Evolutionary conservation across 352 stramenopile genomes (phyloP), one percentile per base, ranked within the genome.

Genomic region (Globisporangium irregulare): DNA sequence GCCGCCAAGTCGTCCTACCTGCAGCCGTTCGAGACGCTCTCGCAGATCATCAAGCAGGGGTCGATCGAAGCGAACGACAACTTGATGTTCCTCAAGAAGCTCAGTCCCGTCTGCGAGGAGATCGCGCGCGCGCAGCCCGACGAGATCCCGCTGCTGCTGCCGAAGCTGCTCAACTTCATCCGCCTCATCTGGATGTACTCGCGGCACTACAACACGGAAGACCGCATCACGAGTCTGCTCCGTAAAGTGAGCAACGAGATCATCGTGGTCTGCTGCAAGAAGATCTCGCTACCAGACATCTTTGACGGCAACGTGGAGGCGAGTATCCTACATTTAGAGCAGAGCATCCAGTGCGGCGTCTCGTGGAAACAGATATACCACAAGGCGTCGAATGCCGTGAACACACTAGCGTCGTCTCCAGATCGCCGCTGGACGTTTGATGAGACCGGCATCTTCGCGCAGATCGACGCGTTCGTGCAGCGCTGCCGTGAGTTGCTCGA

Each of bases 381-480:
- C 64, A 81, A 81, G 67, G 81, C 85, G 0, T 72, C 72, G 1
- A 77, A 71, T 22, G 80, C 85, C 22, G 86, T 96, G 48, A 94
- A 96, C 48, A 69, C 76, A 1, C 81, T 69, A 0, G 81, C 82
- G 0, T 24, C 74, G 5, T 75, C 72, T 1, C 71, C 81, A 29
- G 78, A 92, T 59, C 72, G 90, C 50, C 68, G 80, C 27, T 98
- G 94, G 94, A 86, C 90, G 46, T 98, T 98, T 70, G 95, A 98
- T 58, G 94, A 98, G 59, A 96, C 93, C 0, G 93, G 89, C 1
- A 98, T 98, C 68, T 98, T 98, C 68, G 95, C 95, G 1, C 91
- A 98, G 71, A 97, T 98, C 50, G 95, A 99, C 62, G 95, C 96
- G 2, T 99, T 99, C 64, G 92, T 98, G 10, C 95, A 99, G 79